phyloP scores from a whole-genome alignment of 768 basidiomycete genomes.

The Trametes maxima region DNA sequence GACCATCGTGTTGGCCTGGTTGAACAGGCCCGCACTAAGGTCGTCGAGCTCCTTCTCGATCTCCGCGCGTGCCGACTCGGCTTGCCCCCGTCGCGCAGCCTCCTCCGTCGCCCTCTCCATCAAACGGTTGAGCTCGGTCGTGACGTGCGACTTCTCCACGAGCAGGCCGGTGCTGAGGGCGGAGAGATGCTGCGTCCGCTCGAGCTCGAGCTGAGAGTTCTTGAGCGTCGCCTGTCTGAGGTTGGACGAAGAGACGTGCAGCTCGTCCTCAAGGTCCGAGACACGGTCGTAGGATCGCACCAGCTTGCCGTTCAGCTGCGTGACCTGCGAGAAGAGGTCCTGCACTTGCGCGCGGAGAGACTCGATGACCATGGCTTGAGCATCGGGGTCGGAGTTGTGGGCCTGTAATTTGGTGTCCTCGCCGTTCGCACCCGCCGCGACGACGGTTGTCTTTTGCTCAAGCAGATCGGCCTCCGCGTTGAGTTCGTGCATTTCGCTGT shows the following conservation, averaged over 20 bases:
- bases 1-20: slow-evolving; percentile 98
- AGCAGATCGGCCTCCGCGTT: slow-evolving; percentile 27
- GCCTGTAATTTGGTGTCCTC: slow-evolving; percentile 23
- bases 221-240: slow-evolving; percentile 63
- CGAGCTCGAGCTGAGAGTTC: slow-evolving; percentile 79
- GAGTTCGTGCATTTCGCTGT: slow-evolving; percentile 29
- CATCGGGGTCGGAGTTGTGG: slow-evolving; percentile 48
- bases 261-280: slow-evolving; percentile 89
- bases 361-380: slow-evolving; percentile 81
- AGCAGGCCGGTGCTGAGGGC: slow-evolving; percentile 89
- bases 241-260: slow-evolving; percentile 66
- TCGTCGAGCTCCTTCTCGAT: slow-evolving; percentile 97
- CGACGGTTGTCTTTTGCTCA: slow-evolving; percentile 26
- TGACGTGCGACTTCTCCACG: slow-evolving; percentile 91
- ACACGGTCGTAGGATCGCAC: slow-evolving; percentile 90
- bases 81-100: slow-evolving; percentile 87
- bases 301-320: slow-evolving; percentile 89
- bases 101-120: slow-evolving; percentile 97
- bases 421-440: slow-evolving; percentile 21
- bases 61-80: slow-evolving; percentile 75
- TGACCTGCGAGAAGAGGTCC: slow-evolving; percentile 88
- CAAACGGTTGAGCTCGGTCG: slow-evolving; percentile 85
- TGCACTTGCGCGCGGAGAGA: slow-evolving; percentile 81
- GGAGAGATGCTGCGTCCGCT: slow-evolving; percentile 84
- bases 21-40: slow-evolving; percentile 87